These are phyloP conservation scores for Daphne laureola DNA, from an alignment of 441 rosid species.

Conservation along the genomic window DNA sequence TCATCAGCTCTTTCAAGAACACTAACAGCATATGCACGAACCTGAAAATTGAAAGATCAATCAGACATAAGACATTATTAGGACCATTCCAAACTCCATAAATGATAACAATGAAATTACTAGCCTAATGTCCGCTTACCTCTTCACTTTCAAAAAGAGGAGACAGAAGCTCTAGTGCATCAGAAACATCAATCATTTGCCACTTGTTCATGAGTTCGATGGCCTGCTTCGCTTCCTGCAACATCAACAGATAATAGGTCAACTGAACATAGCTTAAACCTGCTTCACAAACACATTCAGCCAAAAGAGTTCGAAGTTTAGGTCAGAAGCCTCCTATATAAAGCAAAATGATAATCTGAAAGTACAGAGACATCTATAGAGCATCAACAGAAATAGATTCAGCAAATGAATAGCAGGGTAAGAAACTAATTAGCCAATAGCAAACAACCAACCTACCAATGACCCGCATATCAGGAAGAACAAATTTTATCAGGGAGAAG, in stretches of 20 bases:
- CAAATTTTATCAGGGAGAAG: no score
- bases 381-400: constrained; percentile 1
- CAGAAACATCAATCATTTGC: constrained; percentile 92
- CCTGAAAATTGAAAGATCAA: constrained; percentile 34
- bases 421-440: no score
- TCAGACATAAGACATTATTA: constrained; percentile 2
- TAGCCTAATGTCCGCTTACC: constrained; percentile 34
- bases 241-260: constrained; percentile 15
- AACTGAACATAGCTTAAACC: not conserved
- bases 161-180: constrained; percentile 93
- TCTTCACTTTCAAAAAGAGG: constrained; percentile 97
- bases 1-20: constrained; percentile 98
- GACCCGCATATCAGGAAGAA: no score
- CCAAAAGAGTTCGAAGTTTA: not conserved
- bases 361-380: no score
- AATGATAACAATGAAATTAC: constrained; percentile 4
- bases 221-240: constrained; percentile 98
- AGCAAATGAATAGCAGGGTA: no score
- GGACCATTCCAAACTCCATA: not conserved
- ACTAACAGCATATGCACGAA: constrained; percentile 97
- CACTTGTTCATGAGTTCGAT: constrained; percentile 85
- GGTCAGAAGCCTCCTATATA: no score
- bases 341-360: no score
- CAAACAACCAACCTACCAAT: no score
- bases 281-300: constrained; percentile 3